phyloP scores from a whole-genome alignment of 345 rosid genomes.

The Lumnitzera racemosa region DNA sequence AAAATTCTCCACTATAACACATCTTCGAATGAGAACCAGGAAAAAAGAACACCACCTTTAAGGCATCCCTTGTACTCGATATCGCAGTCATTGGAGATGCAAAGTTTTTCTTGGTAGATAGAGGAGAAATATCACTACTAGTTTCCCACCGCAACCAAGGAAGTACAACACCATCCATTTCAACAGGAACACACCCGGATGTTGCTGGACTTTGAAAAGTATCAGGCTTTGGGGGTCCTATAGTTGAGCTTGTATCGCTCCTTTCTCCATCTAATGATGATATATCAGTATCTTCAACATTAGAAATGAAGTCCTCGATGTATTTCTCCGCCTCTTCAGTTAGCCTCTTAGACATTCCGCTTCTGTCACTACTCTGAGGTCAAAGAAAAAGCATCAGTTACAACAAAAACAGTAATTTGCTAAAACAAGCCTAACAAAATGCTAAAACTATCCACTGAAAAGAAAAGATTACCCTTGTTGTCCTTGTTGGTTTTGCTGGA shows the following conservation, averaged over 20 bases:
- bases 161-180: conserved; percentile 82
- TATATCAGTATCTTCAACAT: conserved; percentile 88
- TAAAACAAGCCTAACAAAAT: conserved; percentile 5
- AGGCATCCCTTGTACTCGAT: conserved; percentile 21
- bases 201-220: conserved; percentile 29
- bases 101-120: conserved; percentile 24
- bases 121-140: conserved; percentile 46
- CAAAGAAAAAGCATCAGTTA: neutral
- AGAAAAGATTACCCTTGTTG: conserved; percentile 41
- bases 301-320: conserved; percentile 80
- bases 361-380: conserved; percentile 72
- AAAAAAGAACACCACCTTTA: neutral
- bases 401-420: neutral
- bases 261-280: conserved; percentile 91
- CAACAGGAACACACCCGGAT: conserved; percentile 34
- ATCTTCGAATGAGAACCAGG: too few relatives aligned
- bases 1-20: too few relatives aligned
- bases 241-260: conserved; percentile 79
- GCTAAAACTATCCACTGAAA: conserved; percentile 1
- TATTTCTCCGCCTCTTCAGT: conserved; percentile 87
- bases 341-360: conserved; percentile 60
- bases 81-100: conserved; percentile 26
- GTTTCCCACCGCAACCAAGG: conserved; percentile 99
- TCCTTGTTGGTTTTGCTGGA: conserved; percentile 29
- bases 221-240: conserved; percentile 37